Evolutionary conservation across 192 early-diverging fungal genomes (phyloP), one percentile per base, ranked within the genome.

Genomic region (Pecoramyces ruminantium): DNA sequence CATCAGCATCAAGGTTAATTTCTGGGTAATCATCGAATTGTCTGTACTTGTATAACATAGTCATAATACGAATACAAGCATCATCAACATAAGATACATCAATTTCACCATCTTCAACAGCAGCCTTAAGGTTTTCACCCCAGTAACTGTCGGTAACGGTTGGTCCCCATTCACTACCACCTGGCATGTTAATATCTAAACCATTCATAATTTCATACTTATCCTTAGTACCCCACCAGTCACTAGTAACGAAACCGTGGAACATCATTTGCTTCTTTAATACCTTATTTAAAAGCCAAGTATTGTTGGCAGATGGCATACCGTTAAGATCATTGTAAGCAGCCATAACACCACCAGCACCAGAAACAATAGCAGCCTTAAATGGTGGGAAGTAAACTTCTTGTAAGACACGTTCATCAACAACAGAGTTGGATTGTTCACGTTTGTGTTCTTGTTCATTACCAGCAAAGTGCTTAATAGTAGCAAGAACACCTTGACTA

Each of bases 311-410:
- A 92, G 8, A 88, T 85, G 51, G 51, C 25, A 78, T 87, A 85
- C 84, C 82, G 82, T 93, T 92, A n/a, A 93, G n/a, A 28, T 34
- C 27, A 79, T 92, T 92, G 85, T 92, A 92, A 14, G 86, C 29
- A 78, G 92, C 90, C 91, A 92, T 92, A 30, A 92, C 79, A 28
- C 90, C 83, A 78, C 79, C 89, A 29, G 85, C 86, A 38, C 89
- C 92, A 78, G 86, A 88, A 51, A 88, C 90, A 25, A 87, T 80
- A 27, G 82, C 82, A 25, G 84, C 88, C 78, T 88, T 83, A 81
- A 93, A 92, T n/a, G 91, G 89, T 42, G 80, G 83, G 15, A 89
- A 39, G 80, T 92, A 92, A 21, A 92, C 78, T 82, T 92, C 90
- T 77, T 89, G 90, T 18, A 93, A 58, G 12, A 90, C 88, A 67